Conservation (phyloP, 495 filamentous ascomycete species). For the Penicillium goetzii region DNA sequence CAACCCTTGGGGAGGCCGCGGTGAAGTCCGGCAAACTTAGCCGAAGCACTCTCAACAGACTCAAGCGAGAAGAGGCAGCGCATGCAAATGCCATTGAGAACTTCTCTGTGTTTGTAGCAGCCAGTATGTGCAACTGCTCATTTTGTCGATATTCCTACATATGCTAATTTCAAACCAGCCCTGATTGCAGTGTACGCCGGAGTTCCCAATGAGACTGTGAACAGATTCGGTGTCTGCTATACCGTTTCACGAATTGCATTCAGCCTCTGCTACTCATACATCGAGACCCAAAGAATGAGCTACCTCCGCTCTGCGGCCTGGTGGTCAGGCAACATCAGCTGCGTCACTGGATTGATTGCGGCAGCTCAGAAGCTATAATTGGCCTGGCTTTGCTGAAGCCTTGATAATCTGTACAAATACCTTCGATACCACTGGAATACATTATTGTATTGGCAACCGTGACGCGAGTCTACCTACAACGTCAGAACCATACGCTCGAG, state of each 20-base stretch:
- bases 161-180: slow-evolving; percentile 29
- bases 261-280: slow-evolving; percentile 43
- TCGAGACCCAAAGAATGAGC: slow-evolving; percentile 39
- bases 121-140: slow-evolving; percentile 30
- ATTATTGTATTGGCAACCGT: neutral
- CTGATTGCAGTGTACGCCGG: slow-evolving; percentile 38
- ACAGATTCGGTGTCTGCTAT: slow-evolving; percentile 49
- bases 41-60: slow-evolving; percentile 43
- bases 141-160: neutral
- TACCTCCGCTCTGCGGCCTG: slow-evolving; percentile 48
- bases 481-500: neutral
- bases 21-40: slow-evolving; percentile 55
- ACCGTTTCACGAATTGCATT: slow-evolving; percentile 46
- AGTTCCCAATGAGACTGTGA: slow-evolving; percentile 43
- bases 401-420: neutral
- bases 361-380: slow-evolving; percentile 36
- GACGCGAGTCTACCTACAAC: neutral
- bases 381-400: neutral
- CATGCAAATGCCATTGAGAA: slow-evolving; percentile 55
- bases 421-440: neutral
- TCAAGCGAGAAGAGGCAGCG: slow-evolving; percentile 52
- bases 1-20: slow-evolving; percentile 48
- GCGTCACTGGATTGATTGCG: slow-evolving; percentile 36
- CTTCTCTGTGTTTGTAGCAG: slow-evolving; percentile 50
- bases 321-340: slow-evolving; percentile 53